phyloP scores from a whole-genome alignment of 805 yeast genomes.

The Barnettozyma botsteinii region DNA sequence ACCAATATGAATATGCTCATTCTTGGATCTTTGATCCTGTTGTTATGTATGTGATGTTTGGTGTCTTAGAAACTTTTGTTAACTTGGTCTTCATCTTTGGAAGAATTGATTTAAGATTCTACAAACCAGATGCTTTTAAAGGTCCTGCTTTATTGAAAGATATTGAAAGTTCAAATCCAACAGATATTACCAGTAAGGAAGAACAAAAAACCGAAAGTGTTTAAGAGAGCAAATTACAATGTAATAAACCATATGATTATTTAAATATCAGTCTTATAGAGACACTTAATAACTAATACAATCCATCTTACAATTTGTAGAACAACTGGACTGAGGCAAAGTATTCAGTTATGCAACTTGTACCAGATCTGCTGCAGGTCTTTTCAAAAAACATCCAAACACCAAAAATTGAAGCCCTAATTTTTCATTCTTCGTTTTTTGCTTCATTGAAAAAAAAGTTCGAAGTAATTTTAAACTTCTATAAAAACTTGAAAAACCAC shows the following conservation, averaged over 20 bases:
- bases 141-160: neutral
- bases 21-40: slow-evolving; percentile 48
- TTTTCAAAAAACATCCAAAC: slow-evolving; percentile 1
- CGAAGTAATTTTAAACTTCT: neutral
- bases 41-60: slow-evolving; percentile 65
- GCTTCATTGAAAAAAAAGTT: neutral
- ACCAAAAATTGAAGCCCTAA: neutral
- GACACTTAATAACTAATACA: too few relatives aligned
- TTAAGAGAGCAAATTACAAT: too few relatives aligned
- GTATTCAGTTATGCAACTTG: too few relatives aligned
- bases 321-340: too few relatives aligned
- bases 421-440: neutral
- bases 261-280: too few relatives aligned
- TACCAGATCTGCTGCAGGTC: too few relatives aligned
- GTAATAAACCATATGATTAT: too few relatives aligned
- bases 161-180: neutral
- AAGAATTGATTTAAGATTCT: slow-evolving; percentile 72
- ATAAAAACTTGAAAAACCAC: neutral
- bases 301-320: too few relatives aligned
- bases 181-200: neutral
- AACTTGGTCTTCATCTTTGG: slow-evolving; percentile 52
- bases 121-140: slow-evolving; percentile 57
- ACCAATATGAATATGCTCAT: slow-evolving; percentile 27
- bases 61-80: slow-evolving; percentile 56
- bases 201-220: neutral